A percentile compares a stretch with the other conserved stretches of the same genome.
Conservation (phyloP, 805 yeast species). For the Yamadazyma insecticola region DNA sequence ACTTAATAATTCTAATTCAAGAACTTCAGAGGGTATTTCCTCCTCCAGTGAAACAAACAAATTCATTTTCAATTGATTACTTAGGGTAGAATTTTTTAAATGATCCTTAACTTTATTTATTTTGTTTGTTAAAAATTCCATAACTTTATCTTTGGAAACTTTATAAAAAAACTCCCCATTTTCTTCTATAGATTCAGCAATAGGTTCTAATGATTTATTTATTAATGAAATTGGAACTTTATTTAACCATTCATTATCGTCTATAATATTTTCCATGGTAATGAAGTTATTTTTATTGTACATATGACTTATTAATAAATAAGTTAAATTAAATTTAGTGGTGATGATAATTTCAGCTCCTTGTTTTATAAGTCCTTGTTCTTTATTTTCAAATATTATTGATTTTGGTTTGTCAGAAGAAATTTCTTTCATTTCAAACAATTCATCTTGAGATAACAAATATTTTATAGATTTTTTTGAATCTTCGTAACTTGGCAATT, state of each 20-base stretch:
- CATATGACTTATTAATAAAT: constrained; percentile 35
- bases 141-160: constrained; percentile 35
- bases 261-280: constrained; percentile 43
- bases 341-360: constrained; percentile 36
- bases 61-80: constrained; percentile 15
- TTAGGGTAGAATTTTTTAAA: constrained; percentile 6
- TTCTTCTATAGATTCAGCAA: constrained; percentile 30
- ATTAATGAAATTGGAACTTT: constrained; percentile 20
- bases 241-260: constrained; percentile 25
- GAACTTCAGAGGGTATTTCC: constrained; percentile 16
- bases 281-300: constrained; percentile 22
- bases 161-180: constrained; percentile 34
- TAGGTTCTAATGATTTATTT: constrained; percentile 15
- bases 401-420: constrained; percentile 34
- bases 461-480: constrained; percentile 4
- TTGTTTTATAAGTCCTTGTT: constrained; percentile 36
- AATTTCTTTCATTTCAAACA: constrained; percentile 37
- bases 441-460: constrained; percentile 9
- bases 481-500: constrained; percentile 8
- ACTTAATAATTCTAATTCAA: constrained; percentile 4
- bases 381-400: constrained; percentile 21
- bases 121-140: constrained; percentile 33
- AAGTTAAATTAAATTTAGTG: constrained; percentile 36
- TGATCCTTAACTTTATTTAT: constrained; percentile 22
- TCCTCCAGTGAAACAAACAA: constrained; percentile 15